Conservation (phyloP, 129 eudicot species). For the sunflower (Helianthus annuus) region HanXRQr2.0-SUNRISE NC_035446.2:145661755-145662254, state of each 20-base stretch:
- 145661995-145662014: slow-evolving; percentile 87
- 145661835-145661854: slow-evolving; percentile 47
- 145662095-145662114: slow-evolving; percentile 96
- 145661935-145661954: slow-evolving; percentile 54
- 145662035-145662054: slow-evolving; percentile 95
- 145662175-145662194: slow-evolving; percentile 72
- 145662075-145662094: slow-evolving; percentile 95
- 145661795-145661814: slow-evolving; percentile 83
- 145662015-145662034: slow-evolving; percentile 76
- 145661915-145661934: slow-evolving; percentile 82
- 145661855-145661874: slow-evolving; percentile 44
- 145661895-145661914: slow-evolving; percentile 83
- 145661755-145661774: slow-evolving; percentile 91
- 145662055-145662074: slow-evolving; percentile 93
- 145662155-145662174: slow-evolving; percentile 68
- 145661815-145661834: slow-evolving; percentile 61
- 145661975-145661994: slow-evolving; percentile 56
- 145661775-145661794: slow-evolving; percentile 91
- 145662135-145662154: slow-evolving; percentile 73
- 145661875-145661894: slow-evolving; percentile 82
- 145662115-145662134: slow-evolving; percentile 85
- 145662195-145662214: slow-evolving; percentile 58
- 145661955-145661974: slow-evolving; percentile 48
- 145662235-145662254: slow-evolving; percentile 69
- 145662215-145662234: slow-evolving; percentile 66